A percentile compares a stretch with the other conserved stretches of the same genome.
phyloP scores from a whole-genome alignment of 306 rosid genomes.

The Fragaria vesca region DNA sequence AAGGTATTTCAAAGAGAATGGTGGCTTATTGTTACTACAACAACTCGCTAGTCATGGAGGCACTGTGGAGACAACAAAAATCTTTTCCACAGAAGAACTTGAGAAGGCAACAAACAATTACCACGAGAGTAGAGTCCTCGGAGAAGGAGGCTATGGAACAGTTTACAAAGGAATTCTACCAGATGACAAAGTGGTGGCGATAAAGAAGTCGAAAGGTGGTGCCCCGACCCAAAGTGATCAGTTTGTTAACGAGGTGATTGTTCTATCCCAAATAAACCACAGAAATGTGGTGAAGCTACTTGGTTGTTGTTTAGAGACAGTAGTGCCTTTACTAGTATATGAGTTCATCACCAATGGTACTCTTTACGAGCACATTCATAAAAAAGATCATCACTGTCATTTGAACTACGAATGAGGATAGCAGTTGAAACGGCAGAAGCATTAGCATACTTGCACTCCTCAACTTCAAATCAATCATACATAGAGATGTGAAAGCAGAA shows the following conservation, averaged over 20 bases:
- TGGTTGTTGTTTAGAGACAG: slow-evolving; percentile 17
- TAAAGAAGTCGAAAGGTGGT: slow-evolving; percentile 1
- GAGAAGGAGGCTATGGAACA: slow-evolving; percentile 21
- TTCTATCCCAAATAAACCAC: slow-evolving; percentile 7
- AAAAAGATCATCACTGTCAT: neutral
- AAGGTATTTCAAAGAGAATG: neutral
- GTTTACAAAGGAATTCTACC: slow-evolving; percentile 20
- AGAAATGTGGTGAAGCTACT: slow-evolving; percentile 11
- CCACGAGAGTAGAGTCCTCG: neutral
- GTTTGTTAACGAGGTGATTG: slow-evolving; percentile 10
- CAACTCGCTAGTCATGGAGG: neutral
- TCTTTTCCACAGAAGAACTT: slow-evolving; percentile 2
- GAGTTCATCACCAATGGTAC: slow-evolving; percentile 2
- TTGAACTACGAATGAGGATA: neutral
- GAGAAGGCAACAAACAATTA: slow-evolving; percentile 21
- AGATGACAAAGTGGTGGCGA: neutral
- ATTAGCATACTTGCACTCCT: slow-evolving; percentile 10
- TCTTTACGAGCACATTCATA: neutral
- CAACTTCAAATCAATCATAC: neutral
- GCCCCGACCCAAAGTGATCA: neutral
- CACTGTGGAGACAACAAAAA: neutral
- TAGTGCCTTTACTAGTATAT: neutral
- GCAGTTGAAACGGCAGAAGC: slow-evolving; percentile 13
- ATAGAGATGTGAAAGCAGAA: neutral
- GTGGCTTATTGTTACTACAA: neutral